These are phyloP conservation scores for Lablab purpureus DNA, from an alignment of 306 rosid species.

Conservation along the genomic window DNA sequence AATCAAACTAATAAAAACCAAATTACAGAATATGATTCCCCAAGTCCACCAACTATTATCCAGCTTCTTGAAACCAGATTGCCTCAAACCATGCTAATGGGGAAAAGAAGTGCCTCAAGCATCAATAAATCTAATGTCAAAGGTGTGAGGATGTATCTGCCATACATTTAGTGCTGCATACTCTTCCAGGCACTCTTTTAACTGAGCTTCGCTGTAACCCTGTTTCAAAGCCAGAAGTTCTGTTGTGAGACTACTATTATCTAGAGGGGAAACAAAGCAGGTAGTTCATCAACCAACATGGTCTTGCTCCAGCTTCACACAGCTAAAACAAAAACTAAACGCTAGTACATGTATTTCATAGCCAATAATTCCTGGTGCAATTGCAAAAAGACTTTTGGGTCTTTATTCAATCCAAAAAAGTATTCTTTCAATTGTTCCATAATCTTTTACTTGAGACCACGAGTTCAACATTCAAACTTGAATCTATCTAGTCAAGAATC, in stretches of 20 bases:
- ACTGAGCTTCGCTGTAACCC: constrained; percentile 98
- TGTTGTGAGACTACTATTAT: constrained; percentile 35
- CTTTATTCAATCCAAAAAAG: constrained; percentile 12
- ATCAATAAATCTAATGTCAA: constrained; percentile 92
- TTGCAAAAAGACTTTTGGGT: not conserved
- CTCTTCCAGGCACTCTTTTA: constrained; percentile 96
- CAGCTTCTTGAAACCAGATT: constrained; percentile 34
- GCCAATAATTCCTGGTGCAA: not conserved
- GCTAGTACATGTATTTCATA: not conserved
- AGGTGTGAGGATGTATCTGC: constrained; percentile 96
- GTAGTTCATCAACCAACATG: not conserved
- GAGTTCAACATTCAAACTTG: constrained; percentile 14
- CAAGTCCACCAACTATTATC: constrained; percentile 22
- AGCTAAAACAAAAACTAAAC: constrained; percentile 13
- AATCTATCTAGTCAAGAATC: not conserved
- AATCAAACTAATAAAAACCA: constrained; percentile 35
- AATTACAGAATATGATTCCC: constrained; percentile 24
- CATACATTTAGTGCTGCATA: constrained; percentile 97
- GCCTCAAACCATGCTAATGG: constrained; percentile 4
- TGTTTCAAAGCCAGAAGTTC: constrained; percentile 51
- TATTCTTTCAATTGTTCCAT: not conserved
- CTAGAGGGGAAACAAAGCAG: not conserved
- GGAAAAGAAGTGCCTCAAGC: constrained; percentile 54
- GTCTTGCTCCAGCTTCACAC: not conserved
- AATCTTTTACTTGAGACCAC: not conserved